These are phyloP conservation scores for Alopecurus myosuroides DNA, from an alignment of 176 grass and related monocot genomes.

Conservation along the genomic window DNA sequence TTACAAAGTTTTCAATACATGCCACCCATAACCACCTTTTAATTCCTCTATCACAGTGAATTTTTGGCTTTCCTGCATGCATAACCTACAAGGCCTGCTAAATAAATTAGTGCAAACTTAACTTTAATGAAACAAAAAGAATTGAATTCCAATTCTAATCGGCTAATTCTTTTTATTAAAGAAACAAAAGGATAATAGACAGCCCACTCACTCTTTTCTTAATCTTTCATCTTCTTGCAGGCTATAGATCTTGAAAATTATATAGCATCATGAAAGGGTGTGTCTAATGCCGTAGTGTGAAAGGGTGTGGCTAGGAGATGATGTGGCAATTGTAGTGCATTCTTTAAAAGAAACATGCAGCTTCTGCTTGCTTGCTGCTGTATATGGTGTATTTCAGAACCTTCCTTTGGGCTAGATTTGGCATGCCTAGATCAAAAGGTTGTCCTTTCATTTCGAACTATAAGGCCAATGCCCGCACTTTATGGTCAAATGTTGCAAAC, in stretches of 20 bases:
- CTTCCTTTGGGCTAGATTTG: conserved; percentile 11
- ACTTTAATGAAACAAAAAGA: conserved; percentile 2
- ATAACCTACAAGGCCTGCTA: conserved; percentile 28
- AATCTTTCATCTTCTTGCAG: conserved; percentile 19
- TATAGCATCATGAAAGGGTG: conserved; percentile 6
- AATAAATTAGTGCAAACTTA: conserved; percentile 12
- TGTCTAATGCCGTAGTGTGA: neutral
- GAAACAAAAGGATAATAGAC: neutral
- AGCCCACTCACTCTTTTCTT: conserved; percentile 13
- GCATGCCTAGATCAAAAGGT: neutral
- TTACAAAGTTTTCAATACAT: conserved; percentile 29
- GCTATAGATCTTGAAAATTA: conserved; percentile 17
- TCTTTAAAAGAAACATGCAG: conserved; percentile 10
- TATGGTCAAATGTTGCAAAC: neutral
- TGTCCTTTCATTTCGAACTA: neutral
- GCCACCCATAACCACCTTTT: conserved; percentile 46
- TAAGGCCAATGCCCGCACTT: neutral
- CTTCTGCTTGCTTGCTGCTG: conserved; percentile 14
- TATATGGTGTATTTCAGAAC: neutral
- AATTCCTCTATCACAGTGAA: conserved; percentile 23
- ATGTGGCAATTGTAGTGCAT: conserved; percentile 6
- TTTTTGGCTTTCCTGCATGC: conserved; percentile 25
- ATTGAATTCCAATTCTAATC: conserved; percentile 27
- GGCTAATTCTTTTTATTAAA: conserved; percentile 21
- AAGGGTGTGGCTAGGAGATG: neutral